These are phyloP conservation scores for Sambucus nigra DNA, from an alignment of 129 eudicot species.

Conservation along the genomic window DNA sequence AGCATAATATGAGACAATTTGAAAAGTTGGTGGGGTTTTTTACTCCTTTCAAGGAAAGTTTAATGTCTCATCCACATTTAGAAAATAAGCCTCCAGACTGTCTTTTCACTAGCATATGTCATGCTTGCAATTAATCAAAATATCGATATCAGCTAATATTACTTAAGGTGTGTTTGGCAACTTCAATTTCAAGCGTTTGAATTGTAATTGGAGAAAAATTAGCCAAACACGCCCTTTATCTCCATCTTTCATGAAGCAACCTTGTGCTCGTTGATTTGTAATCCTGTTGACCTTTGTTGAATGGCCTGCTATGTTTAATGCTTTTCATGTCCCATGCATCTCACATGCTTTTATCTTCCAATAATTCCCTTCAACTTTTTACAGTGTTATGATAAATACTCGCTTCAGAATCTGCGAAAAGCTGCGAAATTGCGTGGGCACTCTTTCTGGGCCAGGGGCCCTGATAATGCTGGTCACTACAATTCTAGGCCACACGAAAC, in stretches of 20 bases:
- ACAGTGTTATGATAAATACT: conserved; percentile 48
- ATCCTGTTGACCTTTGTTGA: neutral
- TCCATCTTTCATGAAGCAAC: no score
- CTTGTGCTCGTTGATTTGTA: neutral
- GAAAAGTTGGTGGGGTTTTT: no score
- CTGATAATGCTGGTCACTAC: conserved; percentile 39
- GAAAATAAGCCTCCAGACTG: neutral
- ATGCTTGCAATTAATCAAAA: neutral
- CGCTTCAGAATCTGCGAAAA: conserved; percentile 26
- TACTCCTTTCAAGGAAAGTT: no score
- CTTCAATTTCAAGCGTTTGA: no score
- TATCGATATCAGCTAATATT: neutral
- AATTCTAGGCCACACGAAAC: conserved; percentile 39
- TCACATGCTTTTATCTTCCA: neutral
- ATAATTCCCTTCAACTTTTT: conserved; percentile 6
- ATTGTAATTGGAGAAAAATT: no score
- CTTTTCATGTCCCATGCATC: neutral
- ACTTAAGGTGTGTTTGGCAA: no score
- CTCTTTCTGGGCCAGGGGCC: conserved; percentile 33
- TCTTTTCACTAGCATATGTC: neutral
- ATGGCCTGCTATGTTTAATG: neutral
- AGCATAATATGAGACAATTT: no score
- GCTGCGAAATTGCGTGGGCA: conserved; percentile 36
- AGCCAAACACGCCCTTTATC: no score
- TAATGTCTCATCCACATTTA: neutral